phyloP scores from a whole-genome alignment of 148 eudicot species.

The Nyssa sinensis region DNA sequence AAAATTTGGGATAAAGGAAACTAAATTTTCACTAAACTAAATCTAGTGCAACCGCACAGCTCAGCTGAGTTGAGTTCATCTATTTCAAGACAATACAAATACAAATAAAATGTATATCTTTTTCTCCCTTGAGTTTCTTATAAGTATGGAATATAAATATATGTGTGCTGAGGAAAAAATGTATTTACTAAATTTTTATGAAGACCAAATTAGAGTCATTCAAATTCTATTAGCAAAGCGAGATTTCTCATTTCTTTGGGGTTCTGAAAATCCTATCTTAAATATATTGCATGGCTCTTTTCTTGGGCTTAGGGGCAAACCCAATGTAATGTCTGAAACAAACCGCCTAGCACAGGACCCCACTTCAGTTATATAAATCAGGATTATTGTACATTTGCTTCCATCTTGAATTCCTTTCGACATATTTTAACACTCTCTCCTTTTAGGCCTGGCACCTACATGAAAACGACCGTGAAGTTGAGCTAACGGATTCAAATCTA shows the following conservation, averaged over 20 bases:
- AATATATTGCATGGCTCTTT: background rate
- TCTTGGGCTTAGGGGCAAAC: background rate
- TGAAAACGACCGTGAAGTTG: slow-evolving; percentile 49
- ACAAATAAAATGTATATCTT: too few relatives aligned
- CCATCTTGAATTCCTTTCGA: background rate
- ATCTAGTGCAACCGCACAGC: too few relatives aligned
- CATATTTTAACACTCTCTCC: background rate
- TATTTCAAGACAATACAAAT: too few relatives aligned
- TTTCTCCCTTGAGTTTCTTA: too few relatives aligned
- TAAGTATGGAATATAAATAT: too few relatives aligned
- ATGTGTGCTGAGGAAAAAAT: too few relatives aligned
- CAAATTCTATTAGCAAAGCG: background rate
- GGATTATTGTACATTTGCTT: background rate
- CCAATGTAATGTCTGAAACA: too few relatives aligned
- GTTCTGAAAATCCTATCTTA: background rate
- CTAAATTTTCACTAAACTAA: too few relatives aligned
- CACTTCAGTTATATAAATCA: background rate
- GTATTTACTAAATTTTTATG: too few relatives aligned
- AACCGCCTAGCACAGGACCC: too few relatives aligned
- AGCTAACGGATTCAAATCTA: slow-evolving; percentile 59
- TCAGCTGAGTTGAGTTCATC: too few relatives aligned
- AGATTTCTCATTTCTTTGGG: background rate
- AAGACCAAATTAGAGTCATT: background rate
- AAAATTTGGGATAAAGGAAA: too few relatives aligned
- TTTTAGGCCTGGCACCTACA: slow-evolving; percentile 73